Base-by-base conservation (phyloP, 75 land plant genomes). In the Pinus tabuliformis region DNA sequence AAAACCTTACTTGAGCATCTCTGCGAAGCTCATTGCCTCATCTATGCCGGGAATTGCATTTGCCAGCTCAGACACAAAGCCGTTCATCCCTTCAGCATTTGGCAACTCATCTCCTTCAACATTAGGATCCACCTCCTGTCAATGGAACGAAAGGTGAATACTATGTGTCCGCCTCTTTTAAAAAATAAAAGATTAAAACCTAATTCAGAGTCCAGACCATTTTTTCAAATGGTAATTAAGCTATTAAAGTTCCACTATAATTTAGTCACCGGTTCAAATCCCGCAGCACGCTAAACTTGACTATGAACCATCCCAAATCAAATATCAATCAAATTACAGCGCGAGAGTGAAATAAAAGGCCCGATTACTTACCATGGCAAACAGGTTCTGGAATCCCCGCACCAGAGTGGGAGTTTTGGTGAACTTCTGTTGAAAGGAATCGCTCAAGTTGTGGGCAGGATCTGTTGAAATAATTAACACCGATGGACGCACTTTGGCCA, bases 41-140 rank as follows among this genome's bases (percentile, higher is more conserved):
- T 96, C 99, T 83, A 96, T 90, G 45, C 99, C 99, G 63, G 99
- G 99, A 70, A 96, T 96, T 52, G 99, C 97, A 86, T 96, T 96
- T 17, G 99, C 86, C 13, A 96, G 75, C 74, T 96, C 99, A 5
- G 92, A 89, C 56, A 96, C 42, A 77, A 96, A 84, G 21, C 89
- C 77, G 28, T 91, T 94, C 85, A 90, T 86, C 28, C 94, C 93
- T 61, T 94, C 99, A 16, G 74, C 73, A 76, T 79, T 76, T 42
- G 84, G 66, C 74, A 86, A 26, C 3, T 94, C 99, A 30, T 96
- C 99, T 75, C 83, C 82, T 62, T 96, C 97, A 56, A 96, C 91
- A 52, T 66, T 90, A 30, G 99, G 99, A 86, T 96, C 99, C 83
- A 96, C 99, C 59, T 96, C 99, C 94, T 93, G 77, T 18, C 70